Evolutionary conservation across 768 basidiomycete genomes (phyloP).

Genomic region (Leccinum incarnatum): DNA sequence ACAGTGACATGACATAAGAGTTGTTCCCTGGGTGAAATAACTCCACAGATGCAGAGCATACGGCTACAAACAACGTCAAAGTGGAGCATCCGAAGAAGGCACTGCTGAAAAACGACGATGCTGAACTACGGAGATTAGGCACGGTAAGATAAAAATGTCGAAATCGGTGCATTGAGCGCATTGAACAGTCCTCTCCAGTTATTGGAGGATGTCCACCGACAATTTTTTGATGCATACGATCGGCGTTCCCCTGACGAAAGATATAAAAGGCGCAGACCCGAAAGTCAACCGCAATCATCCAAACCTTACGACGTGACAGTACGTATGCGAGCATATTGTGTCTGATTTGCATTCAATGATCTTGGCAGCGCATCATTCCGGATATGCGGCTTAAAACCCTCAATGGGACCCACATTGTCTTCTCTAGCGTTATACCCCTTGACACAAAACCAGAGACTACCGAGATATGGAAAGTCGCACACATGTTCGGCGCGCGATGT

Average conservation of each 20-base stretch:
- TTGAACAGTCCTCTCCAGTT: constrained; percentile 47
- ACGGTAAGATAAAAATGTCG: constrained; percentile 45
- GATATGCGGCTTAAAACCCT: constrained; percentile 72
- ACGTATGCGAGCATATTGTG: constrained; percentile 23
- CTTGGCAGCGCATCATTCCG: constrained; percentile 76
- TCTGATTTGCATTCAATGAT: neutral
- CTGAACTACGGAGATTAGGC: constrained; percentile 75
- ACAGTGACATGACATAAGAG: constrained; percentile 26
- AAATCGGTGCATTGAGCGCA: neutral
- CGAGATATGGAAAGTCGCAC: constrained; percentile 84
- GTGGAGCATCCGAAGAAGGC: constrained; percentile 63
- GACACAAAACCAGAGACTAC: constrained; percentile 74
- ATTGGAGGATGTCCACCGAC: constrained; percentile 73
- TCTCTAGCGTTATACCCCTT: constrained; percentile 95
- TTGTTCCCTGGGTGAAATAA: neutral
- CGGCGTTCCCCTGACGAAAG: constrained; percentile 28
- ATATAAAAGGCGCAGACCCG: constrained; percentile 28
- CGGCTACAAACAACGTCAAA: constrained; percentile 25
- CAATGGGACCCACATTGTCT: constrained; percentile 78
- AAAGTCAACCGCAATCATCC: constrained; percentile 21
- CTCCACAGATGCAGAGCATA: constrained; percentile 11
- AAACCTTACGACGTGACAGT: constrained; percentile 77
- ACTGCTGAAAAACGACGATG: constrained; percentile 83
- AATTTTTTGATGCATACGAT: constrained; percentile 73
- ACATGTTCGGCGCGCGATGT: constrained; percentile 85